phyloP scores from a whole-genome alignment of 1,284 basidiomycete genomes.

The Pyrrhoderma lamaoense region DNA sequence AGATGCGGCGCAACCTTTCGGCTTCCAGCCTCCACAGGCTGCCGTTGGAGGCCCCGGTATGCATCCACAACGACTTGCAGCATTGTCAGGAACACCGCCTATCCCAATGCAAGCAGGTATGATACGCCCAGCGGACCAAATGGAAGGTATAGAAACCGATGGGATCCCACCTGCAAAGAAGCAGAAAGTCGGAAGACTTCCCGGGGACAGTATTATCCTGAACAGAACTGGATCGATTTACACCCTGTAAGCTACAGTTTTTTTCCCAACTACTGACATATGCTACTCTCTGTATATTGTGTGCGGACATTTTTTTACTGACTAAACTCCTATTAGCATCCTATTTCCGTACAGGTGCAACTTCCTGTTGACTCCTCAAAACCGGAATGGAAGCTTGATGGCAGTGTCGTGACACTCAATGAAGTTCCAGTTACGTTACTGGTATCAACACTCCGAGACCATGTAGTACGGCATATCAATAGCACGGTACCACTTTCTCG shows the following conservation, averaged over 20 bases:
- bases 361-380: conserved; percentile 74
- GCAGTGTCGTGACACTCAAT: conserved; percentile 63
- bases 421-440: conserved; percentile 77
- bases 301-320: conserved; percentile 3
- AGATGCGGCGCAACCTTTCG: conserved; percentile 68
- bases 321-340: conserved; percentile 56
- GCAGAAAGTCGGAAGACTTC: conserved; percentile 73
- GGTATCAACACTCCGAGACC: conserved; percentile 82
- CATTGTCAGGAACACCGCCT: conserved; percentile 25
- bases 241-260: conserved; percentile 56
- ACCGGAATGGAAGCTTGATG: conserved; percentile 89
- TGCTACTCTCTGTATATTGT: too few relatives aligned
- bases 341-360: conserved; percentile 78
- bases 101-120: conserved; percentile 48
- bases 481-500: conserved; percentile 70
- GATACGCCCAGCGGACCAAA: conserved; percentile 70
- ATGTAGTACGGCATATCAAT: conserved; percentile 70
- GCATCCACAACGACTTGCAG: conserved; percentile 36
- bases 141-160: conserved; percentile 58
- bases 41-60: conserved; percentile 37
- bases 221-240: conserved; percentile 81
- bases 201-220: conserved; percentile 76
- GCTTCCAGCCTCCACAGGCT: conserved; percentile 57
- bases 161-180: conserved; percentile 70
- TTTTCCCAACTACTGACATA: background rate